Conservation (phyloP, 2,329 filamentous ascomycete genomes). For the Fusarium avenaceum region DNA sequence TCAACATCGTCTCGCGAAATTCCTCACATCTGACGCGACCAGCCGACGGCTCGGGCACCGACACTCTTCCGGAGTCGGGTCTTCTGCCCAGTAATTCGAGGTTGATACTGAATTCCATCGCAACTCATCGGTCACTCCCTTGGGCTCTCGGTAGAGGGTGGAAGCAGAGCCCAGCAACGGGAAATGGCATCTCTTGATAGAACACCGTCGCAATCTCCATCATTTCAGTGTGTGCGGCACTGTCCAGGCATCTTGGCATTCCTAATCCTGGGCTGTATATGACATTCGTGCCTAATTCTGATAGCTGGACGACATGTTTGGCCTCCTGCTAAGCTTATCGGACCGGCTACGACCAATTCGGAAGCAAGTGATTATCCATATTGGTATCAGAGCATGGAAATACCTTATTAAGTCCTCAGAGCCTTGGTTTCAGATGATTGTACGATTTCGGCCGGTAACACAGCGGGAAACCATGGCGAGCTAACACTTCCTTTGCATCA, state of each 20-base stretch:
- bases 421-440: conserved; percentile 51
- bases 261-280: conserved; percentile 20
- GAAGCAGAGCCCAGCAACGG: conserved; percentile 24
- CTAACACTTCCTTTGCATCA: conserved; percentile 45
- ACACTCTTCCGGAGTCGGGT: conserved; percentile 22
- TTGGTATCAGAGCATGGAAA: conserved; percentile 16
- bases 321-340: conserved; percentile 38
- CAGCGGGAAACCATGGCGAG: conserved; percentile 48
- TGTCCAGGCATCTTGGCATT: conserved; percentile 20
- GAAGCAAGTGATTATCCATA: conserved; percentile 31
- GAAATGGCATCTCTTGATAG: conserved; percentile 23
- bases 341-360: conserved; percentile 43
- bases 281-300: conserved; percentile 26
- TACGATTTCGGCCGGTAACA: conserved; percentile 48
- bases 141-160: conserved; percentile 7
- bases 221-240: conserved; percentile 22
- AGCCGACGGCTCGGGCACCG: conserved; percentile 40
- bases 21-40: conserved; percentile 39
- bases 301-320: conserved; percentile 36
- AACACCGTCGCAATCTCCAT: conserved; percentile 36
- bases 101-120: conserved; percentile 11
- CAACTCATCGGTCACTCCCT: conserved; percentile 3
- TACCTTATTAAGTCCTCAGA: conserved; percentile 29
- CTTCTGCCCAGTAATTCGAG: conserved; percentile 18
- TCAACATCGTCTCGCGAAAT: conserved; percentile 26